Evolutionary conservation across 208 protist species (phyloP), one percentile per base, ranked within the genome.

Genomic region (Trypanosoma caninum): DNA sequence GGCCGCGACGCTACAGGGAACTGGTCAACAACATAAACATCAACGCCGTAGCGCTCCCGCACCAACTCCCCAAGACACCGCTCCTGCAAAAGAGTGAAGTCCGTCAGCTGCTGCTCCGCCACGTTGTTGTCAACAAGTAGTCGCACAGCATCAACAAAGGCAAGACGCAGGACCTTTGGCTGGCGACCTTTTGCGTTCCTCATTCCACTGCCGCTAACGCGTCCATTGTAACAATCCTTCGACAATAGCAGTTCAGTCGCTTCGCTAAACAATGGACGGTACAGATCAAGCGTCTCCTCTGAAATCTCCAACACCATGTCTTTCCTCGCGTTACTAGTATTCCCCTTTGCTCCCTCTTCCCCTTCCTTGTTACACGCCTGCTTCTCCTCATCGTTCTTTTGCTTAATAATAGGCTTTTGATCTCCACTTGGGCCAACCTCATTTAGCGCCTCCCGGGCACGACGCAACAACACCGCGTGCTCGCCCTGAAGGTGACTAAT

Each of bases 21-120:
- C 62, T 96, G 89, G 76, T 99, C 98, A 7, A 99, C 59, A 22
- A 99, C 90, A 85, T 97, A 99, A 42, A 99, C 92, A 70, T 99
- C 98, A 1, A 98, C 98, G 31, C 84, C 85, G 79, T 99, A 99
- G 59, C 98, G 97, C 28, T 87, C 68, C 55, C 89, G 90, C 6
- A 99, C 79, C n/a, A 99, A 76, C 41, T 77, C 46, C 22, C 98
- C 98, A 1, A 99, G 80, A 2, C 61, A 54, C 30, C 91, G 90
- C 78, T 99, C 97, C 50, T 94, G 74, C 16, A 78, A 62, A 0
- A 97, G 93, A 16, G 50, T 89, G 25, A 98, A 82, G 54, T 98
- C 91, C 5, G 50, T 94, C 80, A 20, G 72, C 30, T 30, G 74
- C 47, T 35, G 67, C 69, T 18, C 68, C 62, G 18, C 68, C 59